Evolutionary conservation across 805 yeast species (phyloP).

Genomic region (Vanderwaltozyma yarrowii): DNA sequence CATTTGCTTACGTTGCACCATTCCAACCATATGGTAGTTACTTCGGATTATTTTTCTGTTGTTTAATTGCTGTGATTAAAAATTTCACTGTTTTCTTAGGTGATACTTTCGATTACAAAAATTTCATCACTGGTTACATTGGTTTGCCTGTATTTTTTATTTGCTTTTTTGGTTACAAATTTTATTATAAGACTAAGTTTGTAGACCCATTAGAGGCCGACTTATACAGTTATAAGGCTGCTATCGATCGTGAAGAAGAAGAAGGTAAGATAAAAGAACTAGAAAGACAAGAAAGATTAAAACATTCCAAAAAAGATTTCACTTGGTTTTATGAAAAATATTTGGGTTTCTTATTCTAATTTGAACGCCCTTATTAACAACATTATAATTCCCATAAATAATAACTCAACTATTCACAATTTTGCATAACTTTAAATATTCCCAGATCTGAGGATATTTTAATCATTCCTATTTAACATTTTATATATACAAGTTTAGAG

Average conservation of each 20-base stretch:
- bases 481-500: too few relatives aligned
- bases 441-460: too few relatives aligned
- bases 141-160: slow-evolving; percentile 50
- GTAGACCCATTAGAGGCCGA: slow-evolving; percentile 51
- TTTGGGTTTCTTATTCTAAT: slow-evolving; percentile 40
- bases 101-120: slow-evolving; percentile 47
- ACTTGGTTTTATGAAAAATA: slow-evolving; percentile 41
- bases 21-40: slow-evolving; percentile 61
- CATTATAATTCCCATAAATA: too few relatives aligned
- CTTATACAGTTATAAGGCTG: slow-evolving; percentile 21
- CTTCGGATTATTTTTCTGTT: slow-evolving; percentile 44
- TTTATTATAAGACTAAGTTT: slow-evolving; percentile 38
- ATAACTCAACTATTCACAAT: too few relatives aligned
- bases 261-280: slow-evolving; percentile 25
- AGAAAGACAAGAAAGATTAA: slow-evolving; percentile 21
- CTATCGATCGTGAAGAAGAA: slow-evolving; percentile 26
- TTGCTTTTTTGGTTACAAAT: slow-evolving; percentile 50
- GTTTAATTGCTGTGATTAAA: slow-evolving; percentile 50
- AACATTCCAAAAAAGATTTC: slow-evolving; percentile 24
- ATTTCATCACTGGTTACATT: slow-evolving; percentile 69
- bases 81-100: slow-evolving; percentile 66
- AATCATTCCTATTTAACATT: too few relatives aligned
- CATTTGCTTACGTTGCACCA: slow-evolving; percentile 52
- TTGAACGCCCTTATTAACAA: too few relatives aligned
- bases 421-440: too few relatives aligned